Percentiles rank a stretch among this genome's conserved stretches.
phyloP scores from a whole-genome alignment of 352 stramenopile species.

The Pythium oligandrum region DNA sequence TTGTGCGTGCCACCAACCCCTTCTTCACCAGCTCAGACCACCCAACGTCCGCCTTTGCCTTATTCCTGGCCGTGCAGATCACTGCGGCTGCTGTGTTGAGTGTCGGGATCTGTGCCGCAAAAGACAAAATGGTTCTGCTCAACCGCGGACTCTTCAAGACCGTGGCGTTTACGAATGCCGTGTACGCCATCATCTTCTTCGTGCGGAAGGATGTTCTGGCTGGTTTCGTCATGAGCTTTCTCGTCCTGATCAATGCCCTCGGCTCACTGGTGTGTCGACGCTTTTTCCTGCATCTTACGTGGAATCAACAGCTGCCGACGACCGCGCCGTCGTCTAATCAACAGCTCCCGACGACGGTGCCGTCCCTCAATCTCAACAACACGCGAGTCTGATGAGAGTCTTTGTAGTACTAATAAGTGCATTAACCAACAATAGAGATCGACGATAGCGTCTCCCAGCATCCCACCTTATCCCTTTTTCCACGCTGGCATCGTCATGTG shows the following conservation, averaged over 20 bases:
- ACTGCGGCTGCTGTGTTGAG: slow-evolving; percentile 15
- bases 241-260: slow-evolving; percentile 15
- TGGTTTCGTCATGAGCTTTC: slow-evolving; percentile 7
- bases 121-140: slow-evolving; percentile 16
- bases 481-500: slow-evolving; percentile 70
- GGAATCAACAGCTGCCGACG: slow-evolving; percentile 20
- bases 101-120: slow-evolving; percentile 23
- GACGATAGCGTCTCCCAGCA: too few species aligned
- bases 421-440: neutral
- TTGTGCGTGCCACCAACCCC: slow-evolving; percentile 23
- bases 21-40: slow-evolving; percentile 27
- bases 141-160: slow-evolving; percentile 22
- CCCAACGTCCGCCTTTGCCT: slow-evolving; percentile 20
- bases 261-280: slow-evolving; percentile 21
- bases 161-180: slow-evolving; percentile 17
- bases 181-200: slow-evolving; percentile 22
- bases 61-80: slow-evolving; percentile 29
- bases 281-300: slow-evolving; percentile 17
- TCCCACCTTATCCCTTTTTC: slow-evolving; percentile 34
- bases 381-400: slow-evolving; percentile 9
- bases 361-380: slow-evolving; percentile 16
- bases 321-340: slow-evolving; percentile 4
- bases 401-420: neutral
- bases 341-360: neutral
- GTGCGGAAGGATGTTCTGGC: slow-evolving; percentile 10